phyloP scores from a whole-genome alignment of 108 stramenopile genomes.

The Cyclotella distinguenda region DNA sequence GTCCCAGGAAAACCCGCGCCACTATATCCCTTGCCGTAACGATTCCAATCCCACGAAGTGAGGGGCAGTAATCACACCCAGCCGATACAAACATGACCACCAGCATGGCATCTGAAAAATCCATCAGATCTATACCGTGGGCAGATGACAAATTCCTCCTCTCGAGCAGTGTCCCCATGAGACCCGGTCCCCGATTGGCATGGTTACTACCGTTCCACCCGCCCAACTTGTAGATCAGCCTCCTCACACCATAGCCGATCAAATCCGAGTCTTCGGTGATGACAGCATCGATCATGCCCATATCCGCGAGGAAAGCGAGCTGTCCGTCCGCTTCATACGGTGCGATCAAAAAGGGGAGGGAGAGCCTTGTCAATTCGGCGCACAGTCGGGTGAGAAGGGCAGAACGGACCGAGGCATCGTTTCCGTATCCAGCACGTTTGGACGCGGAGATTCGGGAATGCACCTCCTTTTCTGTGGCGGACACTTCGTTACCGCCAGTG shows the following conservation, averaged over 20 bases:
- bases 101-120: constrained; percentile 88
- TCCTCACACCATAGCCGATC: constrained; percentile 74
- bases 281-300: constrained; percentile 77
- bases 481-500: constrained; percentile 29
- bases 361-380: constrained; percentile 34
- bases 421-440: constrained; percentile 67
- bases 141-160: constrained; percentile 48
- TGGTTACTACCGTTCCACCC: constrained; percentile 52
- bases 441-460: constrained; percentile 51
- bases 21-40: constrained; percentile 79
- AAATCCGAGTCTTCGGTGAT: constrained; percentile 98
- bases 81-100: constrained; percentile 87
- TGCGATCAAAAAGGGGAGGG: constrained; percentile 80
- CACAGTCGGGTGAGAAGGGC: constrained; percentile 43
- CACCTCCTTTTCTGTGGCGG: constrained; percentile 13
- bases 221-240: constrained; percentile 87
- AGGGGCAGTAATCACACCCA: constrained; percentile 94
- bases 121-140: constrained; percentile 42
- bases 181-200: constrained; percentile 35
- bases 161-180: constrained; percentile 37
- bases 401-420: constrained; percentile 19
- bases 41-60: constrained; percentile 86
- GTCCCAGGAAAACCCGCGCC: constrained; percentile 27
- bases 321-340: constrained; percentile 99
- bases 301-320: constrained; percentile 81